phyloP scores from a whole-genome alignment of 352 stramenopile species.

The Pythium dissotocum region DNA sequence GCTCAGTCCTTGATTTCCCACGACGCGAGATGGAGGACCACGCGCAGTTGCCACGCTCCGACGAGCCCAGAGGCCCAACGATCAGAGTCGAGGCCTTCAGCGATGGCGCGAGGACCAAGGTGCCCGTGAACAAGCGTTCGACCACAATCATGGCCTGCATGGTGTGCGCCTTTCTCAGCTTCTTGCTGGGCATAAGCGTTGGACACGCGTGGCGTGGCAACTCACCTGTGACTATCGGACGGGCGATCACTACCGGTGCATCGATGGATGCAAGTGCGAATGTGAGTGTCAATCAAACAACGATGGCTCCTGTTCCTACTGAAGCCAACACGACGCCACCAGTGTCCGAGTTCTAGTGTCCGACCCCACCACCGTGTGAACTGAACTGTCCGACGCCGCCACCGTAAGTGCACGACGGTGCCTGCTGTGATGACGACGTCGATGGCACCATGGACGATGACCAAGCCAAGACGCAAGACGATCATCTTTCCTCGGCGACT shows the following conservation, averaged over 20 bases:
- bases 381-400: too few species aligned
- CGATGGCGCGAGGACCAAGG: neutral
- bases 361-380: too few species aligned
- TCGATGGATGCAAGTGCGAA: too few species aligned
- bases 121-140: neutral
- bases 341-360: too few species aligned
- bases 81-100: neutral
- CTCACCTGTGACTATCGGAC: neutral
- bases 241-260: neutral
- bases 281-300: neutral
- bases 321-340: too few species aligned
- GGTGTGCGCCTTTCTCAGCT: neutral
- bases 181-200: neutral
- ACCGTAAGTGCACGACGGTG: too few species aligned
- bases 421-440: too few species aligned
- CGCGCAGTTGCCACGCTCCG: neutral
- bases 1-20: neutral
- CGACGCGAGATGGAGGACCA: neutral
- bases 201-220: neutral
- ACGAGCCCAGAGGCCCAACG: neutral
- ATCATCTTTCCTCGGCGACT: constrained; percentile 50
- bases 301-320: too few species aligned
- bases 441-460: neutral
- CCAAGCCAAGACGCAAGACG: constrained; percentile 2
- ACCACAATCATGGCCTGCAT: neutral